Base-by-base conservation (phyloP, 2,329 filamentous ascomycete species). In the Cladorrhinum sp. region DNA sequence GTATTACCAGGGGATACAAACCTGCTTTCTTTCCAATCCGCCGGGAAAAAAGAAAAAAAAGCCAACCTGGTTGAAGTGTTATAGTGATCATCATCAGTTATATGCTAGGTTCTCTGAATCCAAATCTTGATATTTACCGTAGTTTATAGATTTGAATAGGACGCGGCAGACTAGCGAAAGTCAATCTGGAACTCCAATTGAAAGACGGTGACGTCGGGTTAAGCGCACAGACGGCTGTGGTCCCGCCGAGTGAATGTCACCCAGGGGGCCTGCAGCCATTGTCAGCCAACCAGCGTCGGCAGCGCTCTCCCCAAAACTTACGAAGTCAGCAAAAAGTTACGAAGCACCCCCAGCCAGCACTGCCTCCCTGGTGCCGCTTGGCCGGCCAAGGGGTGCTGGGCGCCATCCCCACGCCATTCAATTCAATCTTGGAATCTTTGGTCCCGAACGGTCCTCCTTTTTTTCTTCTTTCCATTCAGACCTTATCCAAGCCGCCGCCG, bases 221-320 rank as follows among this genome's bases (percentile, higher is more conserved):
- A 53, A 52, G 21, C 24, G 14, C 21, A 48, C 54, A 57, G 59
- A 28, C 26, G 9, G 9, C 28, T 33, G 42, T 18, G 24, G 50
- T 53, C 49, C 24, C 39, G 18, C 39, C 9, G 42, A 21, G 28
- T 46, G 42, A 21, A 42, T 46, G 42, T 39, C 26, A 24, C 30
- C 49, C 14, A 18, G 26, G n/a, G n/a, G n/a, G n/a, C 42, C 20
- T 12, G 23, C 23, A 57, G 55, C 26, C 26, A 28, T 28, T 28
- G 26, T 28, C 9, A 28, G 26, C 60, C 60, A 59, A 62, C 54
- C 60, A 62, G 57, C 51, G 28, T 46, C 21, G n/a, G 8, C 30
- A 28, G 18, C 21, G 26, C 30, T 33, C 6, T 20, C 49, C n/a
- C 42, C 42, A 46, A 46, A 46, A 46, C 42, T 21, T 46, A 21